Percentiles rank a stretch among this genome's conserved stretches.
phyloP scores from a whole-genome alignment of 768 basidiomycete species.

The Serendipita sp. region DNA sequence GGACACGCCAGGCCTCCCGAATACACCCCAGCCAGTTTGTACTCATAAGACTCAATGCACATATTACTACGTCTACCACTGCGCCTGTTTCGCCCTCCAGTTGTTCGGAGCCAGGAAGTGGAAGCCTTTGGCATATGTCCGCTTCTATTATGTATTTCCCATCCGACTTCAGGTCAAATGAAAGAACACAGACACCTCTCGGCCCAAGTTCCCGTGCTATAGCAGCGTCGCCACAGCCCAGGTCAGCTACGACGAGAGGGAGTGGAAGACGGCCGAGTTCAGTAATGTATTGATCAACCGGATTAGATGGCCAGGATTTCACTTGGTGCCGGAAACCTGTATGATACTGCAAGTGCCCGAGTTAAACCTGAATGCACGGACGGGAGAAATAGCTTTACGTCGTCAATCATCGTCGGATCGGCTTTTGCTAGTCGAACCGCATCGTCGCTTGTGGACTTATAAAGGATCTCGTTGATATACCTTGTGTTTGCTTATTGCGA shows the following conservation, averaged over 20 bases:
- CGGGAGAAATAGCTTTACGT: slow-evolving; percentile 32
- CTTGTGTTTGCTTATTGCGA: slow-evolving; percentile 22
- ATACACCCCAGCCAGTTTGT: slow-evolving; percentile 90
- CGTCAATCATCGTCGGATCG: slow-evolving; percentile 65
- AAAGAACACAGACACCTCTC: slow-evolving; percentile 51
- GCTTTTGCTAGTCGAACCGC: slow-evolving; percentile 71
- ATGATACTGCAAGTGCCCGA: slow-evolving; percentile 55
- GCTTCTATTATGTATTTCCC: slow-evolving; percentile 66
- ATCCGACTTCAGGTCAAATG: slow-evolving; percentile 68
- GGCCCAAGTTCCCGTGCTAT: slow-evolving; percentile 61
- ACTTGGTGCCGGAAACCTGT: slow-evolving; percentile 83
- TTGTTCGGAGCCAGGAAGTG: slow-evolving; percentile 60
- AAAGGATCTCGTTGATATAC: slow-evolving; percentile 82
- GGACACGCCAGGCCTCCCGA: slow-evolving; percentile 74
- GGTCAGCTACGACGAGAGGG: slow-evolving; percentile 67
- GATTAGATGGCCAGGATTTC: slow-evolving; percentile 84
- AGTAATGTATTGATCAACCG: slow-evolving; percentile 66
- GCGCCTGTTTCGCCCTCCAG: slow-evolving; percentile 42
- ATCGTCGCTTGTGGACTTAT: slow-evolving; percentile 64
- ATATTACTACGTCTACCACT: slow-evolving; percentile 81
- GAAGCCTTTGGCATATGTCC: slow-evolving; percentile 69
- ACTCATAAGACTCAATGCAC: slow-evolving; percentile 91
- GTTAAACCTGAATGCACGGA: neutral
- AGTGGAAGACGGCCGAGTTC: slow-evolving; percentile 45
- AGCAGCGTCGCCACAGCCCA: slow-evolving; percentile 90